These are phyloP conservation scores for Cladorrhinum sp. DNA, from an alignment of 2,329 filamentous ascomycete genomes.

Conservation along the genomic window DNA sequence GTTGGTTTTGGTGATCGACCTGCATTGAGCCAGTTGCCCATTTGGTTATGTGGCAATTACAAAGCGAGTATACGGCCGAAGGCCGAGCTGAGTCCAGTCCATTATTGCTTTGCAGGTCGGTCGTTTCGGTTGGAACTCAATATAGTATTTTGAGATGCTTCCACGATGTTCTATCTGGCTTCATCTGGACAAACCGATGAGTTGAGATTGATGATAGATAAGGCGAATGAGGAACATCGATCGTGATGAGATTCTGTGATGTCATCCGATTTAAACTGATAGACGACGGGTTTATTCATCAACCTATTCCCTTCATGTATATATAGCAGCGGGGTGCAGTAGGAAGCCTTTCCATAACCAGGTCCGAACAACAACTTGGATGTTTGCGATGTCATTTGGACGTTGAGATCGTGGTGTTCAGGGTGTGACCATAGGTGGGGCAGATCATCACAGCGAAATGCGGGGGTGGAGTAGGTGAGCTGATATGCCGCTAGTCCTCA, in stretches of 20 bases:
- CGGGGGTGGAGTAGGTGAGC: background rate
- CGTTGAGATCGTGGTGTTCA: background rate
- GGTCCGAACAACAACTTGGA: background rate
- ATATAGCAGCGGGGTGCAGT: too few species aligned
- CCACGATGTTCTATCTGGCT: background rate
- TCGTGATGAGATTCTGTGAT: background rate
- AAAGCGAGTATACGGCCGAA: background rate
- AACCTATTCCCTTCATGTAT: background rate
- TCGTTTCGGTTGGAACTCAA: background rate
- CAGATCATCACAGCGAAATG: background rate
- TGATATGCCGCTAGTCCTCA: background rate
- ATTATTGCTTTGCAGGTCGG: background rate
- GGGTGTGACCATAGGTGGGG: background rate
- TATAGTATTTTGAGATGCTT: too few species aligned
- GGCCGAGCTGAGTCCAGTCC: background rate
- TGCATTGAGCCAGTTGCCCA: background rate
- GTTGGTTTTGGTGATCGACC: background rate
- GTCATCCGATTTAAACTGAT: background rate
- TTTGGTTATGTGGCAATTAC: background rate
- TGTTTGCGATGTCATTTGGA: background rate
- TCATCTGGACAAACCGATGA: background rate
- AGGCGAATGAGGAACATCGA: background rate
- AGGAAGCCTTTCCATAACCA: background rate
- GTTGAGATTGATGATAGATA: background rate
- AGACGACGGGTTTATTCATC: background rate